Percentiles rank a stretch among this genome's conserved stretches.
Evolutionary conservation across 2,329 filamentous ascomycete species (phyloP).

Genomic region (Epichloe scottii): DNA sequence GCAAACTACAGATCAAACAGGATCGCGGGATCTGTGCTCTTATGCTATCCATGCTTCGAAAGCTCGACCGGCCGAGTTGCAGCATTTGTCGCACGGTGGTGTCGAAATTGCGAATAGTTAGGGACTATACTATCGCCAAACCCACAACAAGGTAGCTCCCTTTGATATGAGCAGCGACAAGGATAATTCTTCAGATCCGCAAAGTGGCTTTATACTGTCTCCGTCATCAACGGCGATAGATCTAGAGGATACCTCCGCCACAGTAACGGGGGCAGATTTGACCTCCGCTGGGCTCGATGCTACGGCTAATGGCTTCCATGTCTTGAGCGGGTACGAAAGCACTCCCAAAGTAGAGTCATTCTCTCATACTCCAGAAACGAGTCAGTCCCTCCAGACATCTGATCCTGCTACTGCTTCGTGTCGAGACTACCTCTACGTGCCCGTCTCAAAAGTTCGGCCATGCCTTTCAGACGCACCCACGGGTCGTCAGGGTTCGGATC

Average conservation of each 20-base stretch:
- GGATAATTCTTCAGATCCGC: background rate
- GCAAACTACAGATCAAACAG: constrained; percentile 7
- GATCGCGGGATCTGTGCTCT: background rate
- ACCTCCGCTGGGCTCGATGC: background rate
- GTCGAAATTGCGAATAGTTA: background rate
- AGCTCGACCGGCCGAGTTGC: constrained; percentile 13
- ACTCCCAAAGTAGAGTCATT: background rate
- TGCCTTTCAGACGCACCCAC: constrained; percentile 6
- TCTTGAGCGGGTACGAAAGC: background rate
- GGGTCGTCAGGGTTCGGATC: background rate
- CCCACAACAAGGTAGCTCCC: constrained; percentile 10
- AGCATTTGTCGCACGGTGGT: constrained; percentile 7
- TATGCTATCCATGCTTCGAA: constrained; percentile 15
- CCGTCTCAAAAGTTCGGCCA: constrained; percentile 12
- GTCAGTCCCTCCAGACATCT: background rate
- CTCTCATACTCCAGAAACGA: background rate
- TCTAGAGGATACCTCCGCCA: background rate
- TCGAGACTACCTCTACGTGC: constrained; percentile 4
- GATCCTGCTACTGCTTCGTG: background rate
- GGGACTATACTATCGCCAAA: constrained; percentile 2
- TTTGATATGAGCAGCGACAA: constrained; percentile 6
- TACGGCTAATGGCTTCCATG: background rate
- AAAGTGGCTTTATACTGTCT: constrained; percentile 1
- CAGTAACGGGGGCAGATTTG: background rate
- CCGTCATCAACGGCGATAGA: constrained; percentile 5